Percentiles rank a stretch among this genome's conserved stretches.
These are phyloP conservation scores for Xylaria sp. DNA, from an alignment of 2,329 filamentous ascomycete species.

Conservation along the genomic window DNA sequence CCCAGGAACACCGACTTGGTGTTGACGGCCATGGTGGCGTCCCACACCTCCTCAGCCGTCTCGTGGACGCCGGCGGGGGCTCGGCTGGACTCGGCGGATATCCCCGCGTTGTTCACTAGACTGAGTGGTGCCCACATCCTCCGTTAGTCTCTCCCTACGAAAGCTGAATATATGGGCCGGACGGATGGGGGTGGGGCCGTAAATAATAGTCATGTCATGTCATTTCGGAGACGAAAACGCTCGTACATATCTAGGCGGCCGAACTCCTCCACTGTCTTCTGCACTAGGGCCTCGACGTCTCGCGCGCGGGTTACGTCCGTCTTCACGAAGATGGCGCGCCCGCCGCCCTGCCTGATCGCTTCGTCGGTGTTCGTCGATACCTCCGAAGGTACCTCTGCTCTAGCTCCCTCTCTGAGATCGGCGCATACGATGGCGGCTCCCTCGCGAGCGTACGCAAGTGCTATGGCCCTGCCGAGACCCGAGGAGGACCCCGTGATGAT, in stretches of 20 bases:
- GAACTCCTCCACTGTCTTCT: constrained; percentile 38
- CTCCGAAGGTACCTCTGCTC: constrained; percentile 33
- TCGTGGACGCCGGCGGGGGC: constrained; percentile 47
- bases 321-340: constrained; percentile 45
- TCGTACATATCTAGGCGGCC: constrained; percentile 48
- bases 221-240: not conserved
- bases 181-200: too few species aligned
- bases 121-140: too few species aligned
- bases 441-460: constrained; percentile 43
- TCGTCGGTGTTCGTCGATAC: constrained; percentile 40
- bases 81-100: constrained; percentile 42
- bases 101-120: constrained; percentile 54
- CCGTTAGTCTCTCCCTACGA: too few species aligned
- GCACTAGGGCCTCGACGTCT: constrained; percentile 42
- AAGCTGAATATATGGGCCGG: too few species aligned
- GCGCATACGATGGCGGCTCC: constrained; percentile 48
- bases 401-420: constrained; percentile 39
- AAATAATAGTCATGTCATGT: too few species aligned
- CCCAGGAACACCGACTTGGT: constrained; percentile 43
- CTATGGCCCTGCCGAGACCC: constrained; percentile 50
- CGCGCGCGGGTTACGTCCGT: constrained; percentile 45
- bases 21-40: constrained; percentile 45
- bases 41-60: constrained; percentile 48
- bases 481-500: constrained; percentile 52
- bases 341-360: constrained; percentile 39